phyloP scores from a whole-genome alignment of 192 early-diverging fungal species.

The Backusella circina region DNA sequence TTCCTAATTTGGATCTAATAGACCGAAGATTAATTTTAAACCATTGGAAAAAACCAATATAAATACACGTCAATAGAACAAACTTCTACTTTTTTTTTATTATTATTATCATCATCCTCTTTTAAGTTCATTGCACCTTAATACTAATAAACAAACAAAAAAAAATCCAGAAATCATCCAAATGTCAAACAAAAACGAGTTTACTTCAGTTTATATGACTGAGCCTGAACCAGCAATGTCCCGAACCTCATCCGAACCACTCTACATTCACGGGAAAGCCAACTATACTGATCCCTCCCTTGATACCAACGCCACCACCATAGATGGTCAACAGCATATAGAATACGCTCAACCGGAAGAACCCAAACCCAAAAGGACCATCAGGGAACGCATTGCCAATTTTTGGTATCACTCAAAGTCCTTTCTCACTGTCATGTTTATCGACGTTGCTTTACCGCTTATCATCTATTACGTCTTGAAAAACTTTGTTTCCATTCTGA shows the following conservation, averaged over 20 bases:
- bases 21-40: not conserved
- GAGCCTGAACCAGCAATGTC: not conserved
- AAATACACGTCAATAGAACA: not conserved
- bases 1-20: not conserved
- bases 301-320: not conserved
- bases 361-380: not conserved
- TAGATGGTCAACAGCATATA: not conserved
- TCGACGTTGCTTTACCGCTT: constrained; percentile 28
- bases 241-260: not conserved
- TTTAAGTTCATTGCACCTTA: not conserved
- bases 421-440: constrained; percentile 3
- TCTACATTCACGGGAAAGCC: not conserved
- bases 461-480: constrained; percentile 31
- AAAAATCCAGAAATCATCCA: not conserved
- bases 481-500: constrained; percentile 13
- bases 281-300: not conserved
- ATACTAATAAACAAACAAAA: not conserved
- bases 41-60: not conserved
- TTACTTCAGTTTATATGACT: not conserved
- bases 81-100: not conserved
- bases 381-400: not conserved
- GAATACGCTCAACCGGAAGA: not conserved
- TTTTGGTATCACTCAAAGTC: not conserved
- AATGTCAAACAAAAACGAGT: not conserved
- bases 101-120: not conserved